A percentile compares a stretch with the other conserved stretches of the same genome.
Conservation (phyloP, 164 flowering plant species). For the Echeveria elegans region DNA sequence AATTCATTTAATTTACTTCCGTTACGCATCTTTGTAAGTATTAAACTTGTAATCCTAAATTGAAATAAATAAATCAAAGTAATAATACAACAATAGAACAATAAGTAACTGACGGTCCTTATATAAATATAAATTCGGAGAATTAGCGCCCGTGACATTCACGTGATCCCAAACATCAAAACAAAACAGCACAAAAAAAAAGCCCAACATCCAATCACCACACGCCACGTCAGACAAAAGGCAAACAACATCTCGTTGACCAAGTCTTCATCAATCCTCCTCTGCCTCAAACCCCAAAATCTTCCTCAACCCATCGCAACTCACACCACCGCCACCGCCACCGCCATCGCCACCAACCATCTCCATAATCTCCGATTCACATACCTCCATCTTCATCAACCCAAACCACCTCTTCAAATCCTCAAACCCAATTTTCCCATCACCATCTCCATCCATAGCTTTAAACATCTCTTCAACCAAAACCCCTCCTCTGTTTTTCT, state of each 20-base stretch:
- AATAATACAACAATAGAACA: too few species aligned
- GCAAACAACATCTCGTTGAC: not conserved
- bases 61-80: too few species aligned
- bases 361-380: conserved; percentile 62
- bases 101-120: too few species aligned
- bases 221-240: too few species aligned
- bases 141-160: too few species aligned
- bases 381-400: conserved; percentile 36
- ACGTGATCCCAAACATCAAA: too few species aligned
- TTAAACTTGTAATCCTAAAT: too few species aligned
- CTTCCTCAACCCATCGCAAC: not conserved
- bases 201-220: too few species aligned
- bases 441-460: conserved; percentile 82
- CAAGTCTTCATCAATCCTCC: not conserved
- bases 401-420: conserved; percentile 60
- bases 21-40: too few species aligned
- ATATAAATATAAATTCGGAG: too few species aligned
- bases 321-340: not conserved
- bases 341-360: conserved; percentile 61
- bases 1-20: too few species aligned
- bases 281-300: not conserved
- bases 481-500: conserved; percentile 5
- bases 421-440: conserved; percentile 55
- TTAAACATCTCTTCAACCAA: conserved; percentile 49
- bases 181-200: too few species aligned